phyloP scores from a whole-genome alignment of 208 protist species.

The Acanthamoeba healyi region DNA sequence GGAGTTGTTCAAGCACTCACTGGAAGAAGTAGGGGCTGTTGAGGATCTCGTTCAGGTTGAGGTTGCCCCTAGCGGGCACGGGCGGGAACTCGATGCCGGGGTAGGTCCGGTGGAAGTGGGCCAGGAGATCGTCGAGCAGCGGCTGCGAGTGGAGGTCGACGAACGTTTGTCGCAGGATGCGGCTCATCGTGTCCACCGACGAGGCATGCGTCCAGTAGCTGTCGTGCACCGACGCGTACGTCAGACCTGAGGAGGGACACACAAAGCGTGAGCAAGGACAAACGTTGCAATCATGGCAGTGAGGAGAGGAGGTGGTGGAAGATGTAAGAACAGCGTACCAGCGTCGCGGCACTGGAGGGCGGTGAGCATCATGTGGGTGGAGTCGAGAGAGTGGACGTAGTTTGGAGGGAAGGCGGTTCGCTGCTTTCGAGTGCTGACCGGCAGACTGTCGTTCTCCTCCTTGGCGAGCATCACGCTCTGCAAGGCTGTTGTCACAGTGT shows the following conservation, averaged over 20 bases:
- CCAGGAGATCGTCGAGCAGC: conserved; percentile 83
- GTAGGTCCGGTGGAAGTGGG: conserved; percentile 76
- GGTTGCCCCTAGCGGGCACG: conserved; percentile 76
- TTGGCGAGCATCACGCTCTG: conserved; percentile 60
- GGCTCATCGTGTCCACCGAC: conserved; percentile 94
- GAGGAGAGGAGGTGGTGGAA: too few species aligned
- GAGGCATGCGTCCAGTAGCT: conserved; percentile 98
- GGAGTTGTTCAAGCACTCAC: too few species aligned
- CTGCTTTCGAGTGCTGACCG: conserved; percentile 80
- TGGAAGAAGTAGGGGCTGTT: conserved; percentile 87
- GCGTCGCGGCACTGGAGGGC: conserved; percentile 94
- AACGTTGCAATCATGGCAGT: too few species aligned
- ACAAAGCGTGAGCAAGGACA: too few species aligned
- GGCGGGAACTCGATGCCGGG: conserved; percentile 79
- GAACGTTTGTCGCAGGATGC: conserved; percentile 96
- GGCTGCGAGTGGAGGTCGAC: conserved; percentile 95
- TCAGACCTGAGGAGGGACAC: too few species aligned
- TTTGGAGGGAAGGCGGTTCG: conserved; percentile 97
- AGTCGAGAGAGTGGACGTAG: conserved; percentile 98
- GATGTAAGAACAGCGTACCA: too few species aligned
- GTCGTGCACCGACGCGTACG: conserved; percentile 98
- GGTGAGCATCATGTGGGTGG: conserved; percentile 98
- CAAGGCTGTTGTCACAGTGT: neutral
- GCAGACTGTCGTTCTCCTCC: conserved; percentile 55
- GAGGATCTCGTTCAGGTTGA: conserved; percentile 78